phyloP scores from a whole-genome alignment of 441 rosid species.

The Erodium moschatum region DNA sequence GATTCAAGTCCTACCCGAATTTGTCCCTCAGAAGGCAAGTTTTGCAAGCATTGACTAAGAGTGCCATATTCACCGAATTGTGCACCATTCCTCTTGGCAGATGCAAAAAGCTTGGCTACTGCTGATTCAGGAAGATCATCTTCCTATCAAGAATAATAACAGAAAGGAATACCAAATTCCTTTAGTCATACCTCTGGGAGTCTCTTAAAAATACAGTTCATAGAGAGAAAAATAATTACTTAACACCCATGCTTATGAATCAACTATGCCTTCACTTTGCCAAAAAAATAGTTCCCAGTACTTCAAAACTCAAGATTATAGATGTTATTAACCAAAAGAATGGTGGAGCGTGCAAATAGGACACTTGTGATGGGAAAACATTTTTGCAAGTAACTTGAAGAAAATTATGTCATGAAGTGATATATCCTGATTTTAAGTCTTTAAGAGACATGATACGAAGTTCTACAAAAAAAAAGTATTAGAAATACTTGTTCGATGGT shows the following conservation, averaged over 20 bases:
- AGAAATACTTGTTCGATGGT: neutral
- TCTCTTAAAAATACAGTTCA: neutral
- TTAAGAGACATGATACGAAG: neutral
- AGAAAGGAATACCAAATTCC: conserved; percentile 11
- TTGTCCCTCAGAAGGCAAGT: conserved; percentile 76
- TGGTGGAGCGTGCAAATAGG: neutral
- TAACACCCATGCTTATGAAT: neutral
- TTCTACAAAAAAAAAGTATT: neutral
- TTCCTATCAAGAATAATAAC: conserved; percentile 38
- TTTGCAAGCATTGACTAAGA: conserved; percentile 63
- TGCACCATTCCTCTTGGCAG: conserved; percentile 44
- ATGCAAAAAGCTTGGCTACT: conserved; percentile 82
- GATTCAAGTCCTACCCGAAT: conserved; percentile 43
- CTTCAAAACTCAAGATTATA: neutral
- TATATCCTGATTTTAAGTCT: neutral
- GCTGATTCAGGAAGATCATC: conserved; percentile 79
- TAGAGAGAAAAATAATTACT: neutral
- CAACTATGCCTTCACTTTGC: neutral
- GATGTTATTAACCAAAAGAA: neutral
- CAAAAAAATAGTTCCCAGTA: neutral
- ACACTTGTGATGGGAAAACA: neutral
- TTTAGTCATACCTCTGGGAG: neutral
- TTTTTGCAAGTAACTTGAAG: neutral
- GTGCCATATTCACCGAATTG: conserved; percentile 44
- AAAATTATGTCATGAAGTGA: neutral